A percentile compares a stretch with the other conserved stretches of the same genome.
Evolutionary conservation across 495 filamentous ascomycete species (phyloP).

Genomic region (Penicillium coprophilum): DNA sequence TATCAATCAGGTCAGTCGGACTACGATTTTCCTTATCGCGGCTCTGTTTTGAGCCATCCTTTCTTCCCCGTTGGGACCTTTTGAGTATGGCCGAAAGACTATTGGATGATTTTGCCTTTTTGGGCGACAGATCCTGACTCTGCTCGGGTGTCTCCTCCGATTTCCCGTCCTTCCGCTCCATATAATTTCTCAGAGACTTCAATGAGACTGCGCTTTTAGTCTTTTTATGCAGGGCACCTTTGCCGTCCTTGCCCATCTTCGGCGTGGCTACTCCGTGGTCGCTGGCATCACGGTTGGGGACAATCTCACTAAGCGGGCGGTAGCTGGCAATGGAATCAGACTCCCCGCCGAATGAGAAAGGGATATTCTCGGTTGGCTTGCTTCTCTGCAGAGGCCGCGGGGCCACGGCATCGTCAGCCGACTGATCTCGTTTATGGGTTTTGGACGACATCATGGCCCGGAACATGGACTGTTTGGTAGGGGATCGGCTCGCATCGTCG

Average conservation of each 20-base stretch:
- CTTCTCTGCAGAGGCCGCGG: conserved; percentile 15
- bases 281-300: conserved; percentile 39
- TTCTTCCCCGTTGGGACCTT: conserved; percentile 45
- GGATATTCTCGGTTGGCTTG: conserved; percentile 21
- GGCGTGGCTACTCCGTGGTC: conserved; percentile 23
- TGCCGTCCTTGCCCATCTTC: conserved; percentile 32
- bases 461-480: conserved; percentile 44
- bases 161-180: conserved; percentile 53
- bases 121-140: conserved; percentile 53
- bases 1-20: conserved; percentile 46
- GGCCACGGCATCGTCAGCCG: conserved; percentile 38
- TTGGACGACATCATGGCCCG: conserved; percentile 46
- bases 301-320: conserved; percentile 41
- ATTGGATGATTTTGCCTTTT: conserved; percentile 82
- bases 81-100: conserved; percentile 63
- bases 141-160: conserved; percentile 41
- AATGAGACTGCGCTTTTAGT: conserved; percentile 67
- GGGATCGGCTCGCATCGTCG: conserved; percentile 42
- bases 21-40: conserved; percentile 75
- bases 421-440: conserved; percentile 42
- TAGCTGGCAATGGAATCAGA: conserved; percentile 24
- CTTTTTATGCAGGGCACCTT: conserved; percentile 56
- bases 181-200: conserved; percentile 57
- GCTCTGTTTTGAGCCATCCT: conserved; percentile 49
- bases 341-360: conserved; percentile 32